These are phyloP conservation scores for Ciborinia camelliae DNA, from an alignment of 2,329 filamentous ascomycete species.

Conservation along the genomic window DNA sequence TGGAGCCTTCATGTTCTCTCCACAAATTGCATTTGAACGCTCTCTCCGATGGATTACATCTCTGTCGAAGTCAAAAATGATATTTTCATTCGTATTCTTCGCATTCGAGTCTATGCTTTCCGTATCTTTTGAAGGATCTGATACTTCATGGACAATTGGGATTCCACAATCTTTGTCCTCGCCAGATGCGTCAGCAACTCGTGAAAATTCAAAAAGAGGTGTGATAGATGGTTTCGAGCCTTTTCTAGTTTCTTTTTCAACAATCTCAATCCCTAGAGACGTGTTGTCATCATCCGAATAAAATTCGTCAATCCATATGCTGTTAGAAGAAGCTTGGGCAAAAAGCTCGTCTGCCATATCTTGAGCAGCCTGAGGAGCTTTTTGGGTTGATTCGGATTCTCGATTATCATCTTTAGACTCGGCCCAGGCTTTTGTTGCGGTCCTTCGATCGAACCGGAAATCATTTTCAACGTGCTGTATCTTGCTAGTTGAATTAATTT, in stretches of 20 bases:
- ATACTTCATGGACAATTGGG: background rate
- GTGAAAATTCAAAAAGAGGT: background rate
- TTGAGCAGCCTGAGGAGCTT: background rate
- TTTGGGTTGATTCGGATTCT: background rate
- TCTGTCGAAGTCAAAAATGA: background rate
- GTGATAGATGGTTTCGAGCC: background rate
- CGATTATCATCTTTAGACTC: background rate
- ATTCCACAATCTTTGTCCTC: background rate
- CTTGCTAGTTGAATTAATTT: background rate
- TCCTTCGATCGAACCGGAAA: background rate
- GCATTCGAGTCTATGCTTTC: background rate
- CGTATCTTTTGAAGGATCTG: too few relatives aligned
- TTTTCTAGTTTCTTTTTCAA: background rate
- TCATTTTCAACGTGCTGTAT: background rate
- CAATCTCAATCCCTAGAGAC: background rate
- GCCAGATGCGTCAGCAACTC: background rate
- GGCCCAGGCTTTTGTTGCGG: background rate
- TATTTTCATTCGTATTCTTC: background rate
- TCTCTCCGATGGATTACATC: background rate
- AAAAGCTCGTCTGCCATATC: background rate
- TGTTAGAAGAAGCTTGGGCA: background rate
- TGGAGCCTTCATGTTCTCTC: background rate
- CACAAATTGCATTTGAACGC: conserved; percentile 9
- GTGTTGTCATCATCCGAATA: background rate
- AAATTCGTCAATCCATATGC: background rate